phyloP scores from a whole-genome alignment of 371 early-diverging fungal genomes.

The Pancytospora epiphaga region DNA sequence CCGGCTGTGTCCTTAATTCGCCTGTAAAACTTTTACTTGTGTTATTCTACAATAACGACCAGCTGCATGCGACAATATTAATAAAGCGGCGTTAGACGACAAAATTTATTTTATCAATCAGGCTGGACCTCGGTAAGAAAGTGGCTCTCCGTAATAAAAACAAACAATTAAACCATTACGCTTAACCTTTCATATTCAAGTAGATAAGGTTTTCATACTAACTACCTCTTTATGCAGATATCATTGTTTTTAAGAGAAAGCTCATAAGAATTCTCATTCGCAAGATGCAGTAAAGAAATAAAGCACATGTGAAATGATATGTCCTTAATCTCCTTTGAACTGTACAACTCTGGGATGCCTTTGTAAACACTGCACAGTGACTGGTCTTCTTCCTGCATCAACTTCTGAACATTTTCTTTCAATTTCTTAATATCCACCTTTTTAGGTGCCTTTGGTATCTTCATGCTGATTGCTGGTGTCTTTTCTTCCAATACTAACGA shows the following conservation, averaged over 20 bases:
- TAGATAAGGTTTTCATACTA: no score
- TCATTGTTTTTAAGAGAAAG: background rate
- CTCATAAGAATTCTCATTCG: constrained; percentile 50
- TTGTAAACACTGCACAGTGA: constrained; percentile 17
- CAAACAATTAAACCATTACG: no score
- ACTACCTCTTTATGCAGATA: background rate
- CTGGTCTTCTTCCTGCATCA: constrained; percentile 3
- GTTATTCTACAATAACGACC: no score
- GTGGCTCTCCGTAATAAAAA: no score
- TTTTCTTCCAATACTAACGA: constrained; percentile 10
- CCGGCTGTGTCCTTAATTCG: no score
- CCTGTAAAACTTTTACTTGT: no score
- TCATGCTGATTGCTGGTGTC: background rate
- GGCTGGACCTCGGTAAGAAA: no score
- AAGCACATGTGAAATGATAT: constrained; percentile 59
- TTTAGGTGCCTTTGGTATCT: constrained; percentile 24
- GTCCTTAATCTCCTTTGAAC: constrained; percentile 46
- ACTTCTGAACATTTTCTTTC: constrained; percentile 36
- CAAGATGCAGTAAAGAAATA: constrained; percentile 58
- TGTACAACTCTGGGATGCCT: constrained; percentile 27
- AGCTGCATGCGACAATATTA: no score
- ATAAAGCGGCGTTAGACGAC: no score
- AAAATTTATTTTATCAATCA: no score
- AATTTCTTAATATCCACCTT: constrained; percentile 50
- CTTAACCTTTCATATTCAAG: no score